Conservation (phyloP, 306 rosid species). For the Gleditsia sinensis region DNA sequence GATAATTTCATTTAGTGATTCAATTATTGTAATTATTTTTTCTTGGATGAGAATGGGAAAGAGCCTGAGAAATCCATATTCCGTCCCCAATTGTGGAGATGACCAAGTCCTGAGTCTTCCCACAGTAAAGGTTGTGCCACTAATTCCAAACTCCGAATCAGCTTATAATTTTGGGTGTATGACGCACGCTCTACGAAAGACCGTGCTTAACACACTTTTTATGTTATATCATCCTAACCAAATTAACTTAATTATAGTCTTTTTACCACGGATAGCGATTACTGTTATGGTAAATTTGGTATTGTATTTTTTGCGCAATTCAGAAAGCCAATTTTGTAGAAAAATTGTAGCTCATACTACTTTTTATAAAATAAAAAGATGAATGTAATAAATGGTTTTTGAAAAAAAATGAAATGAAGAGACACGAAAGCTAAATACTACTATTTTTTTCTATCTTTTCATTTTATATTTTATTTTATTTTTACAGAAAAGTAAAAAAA, state of each 20-base stretch:
- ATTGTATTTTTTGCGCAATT: too few species aligned
- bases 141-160: conserved; percentile 31
- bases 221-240: background rate
- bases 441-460: too few species aligned
- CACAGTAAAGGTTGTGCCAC: background rate
- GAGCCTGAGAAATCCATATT: background rate
- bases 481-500: too few species aligned
- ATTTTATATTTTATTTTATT: too few species aligned
- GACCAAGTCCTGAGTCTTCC: conserved; percentile 36
- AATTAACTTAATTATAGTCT: background rate
- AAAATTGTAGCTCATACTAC: too few species aligned
- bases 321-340: too few species aligned
- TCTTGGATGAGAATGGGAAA: conserved; percentile 30
- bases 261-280: too few species aligned
- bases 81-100: conserved; percentile 32
- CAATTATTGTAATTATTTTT: background rate
- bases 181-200: background rate
- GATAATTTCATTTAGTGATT: background rate
- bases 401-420: too few species aligned
- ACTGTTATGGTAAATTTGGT: too few species aligned
- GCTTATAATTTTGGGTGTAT: background rate
- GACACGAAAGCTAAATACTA: too few species aligned
- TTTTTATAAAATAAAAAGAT: too few species aligned
- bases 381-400: too few species aligned
- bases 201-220: conserved; percentile 3